Evolutionary conservation across 305 asterid genomes (phyloP).

Genomic region (Ajuga reptans): DNA sequence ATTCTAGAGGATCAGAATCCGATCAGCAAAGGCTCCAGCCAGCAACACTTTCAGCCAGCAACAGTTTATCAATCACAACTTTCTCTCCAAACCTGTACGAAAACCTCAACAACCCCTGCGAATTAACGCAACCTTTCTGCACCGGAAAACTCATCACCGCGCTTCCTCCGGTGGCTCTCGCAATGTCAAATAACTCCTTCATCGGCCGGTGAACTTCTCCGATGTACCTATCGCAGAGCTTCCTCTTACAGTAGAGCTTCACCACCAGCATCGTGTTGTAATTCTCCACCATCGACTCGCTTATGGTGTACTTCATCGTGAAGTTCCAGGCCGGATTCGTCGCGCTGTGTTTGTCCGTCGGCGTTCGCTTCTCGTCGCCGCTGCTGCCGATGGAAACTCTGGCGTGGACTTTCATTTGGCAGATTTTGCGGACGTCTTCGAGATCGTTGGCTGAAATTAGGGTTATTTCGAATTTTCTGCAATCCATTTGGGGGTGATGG

Average conservation of each 20-base stretch:
- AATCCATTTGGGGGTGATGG: slow-evolving; percentile 31
- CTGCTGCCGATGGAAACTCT: slow-evolving; percentile 42
- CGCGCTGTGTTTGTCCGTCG: slow-evolving; percentile 50
- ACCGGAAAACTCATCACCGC: slow-evolving; percentile 43
- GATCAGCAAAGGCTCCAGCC: slow-evolving; percentile 30
- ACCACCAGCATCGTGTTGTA: slow-evolving; percentile 48
- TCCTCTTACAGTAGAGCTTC: slow-evolving; percentile 55
- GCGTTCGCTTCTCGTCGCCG: slow-evolving; percentile 37
- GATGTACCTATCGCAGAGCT: slow-evolving; percentile 52
- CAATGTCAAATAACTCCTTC: slow-evolving; percentile 48
- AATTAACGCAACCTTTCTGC: slow-evolving; percentile 42
- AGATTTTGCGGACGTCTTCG: slow-evolving; percentile 37
- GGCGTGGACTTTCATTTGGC: slow-evolving; percentile 54
- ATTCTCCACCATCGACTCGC: slow-evolving; percentile 37
- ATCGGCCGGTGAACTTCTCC: slow-evolving; percentile 54
- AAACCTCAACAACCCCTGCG: slow-evolving; percentile 51
- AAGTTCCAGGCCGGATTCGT: slow-evolving; percentile 64
- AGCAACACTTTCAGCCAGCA: slow-evolving; percentile 44
- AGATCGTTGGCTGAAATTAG: slow-evolving; percentile 47
- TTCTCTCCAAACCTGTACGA: slow-evolving; percentile 53
- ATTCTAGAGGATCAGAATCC: too few species aligned
- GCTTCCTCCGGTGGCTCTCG: slow-evolving; percentile 34
- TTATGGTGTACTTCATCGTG: slow-evolving; percentile 40
- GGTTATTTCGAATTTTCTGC: slow-evolving; percentile 50
- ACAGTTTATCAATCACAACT: slow-evolving; percentile 42